Percentiles rank a stretch among this genome's conserved stretches.
Evolutionary conservation across 345 rosid species (phyloP).

Genomic region (Cardamine chenopodiifolia): DNA sequence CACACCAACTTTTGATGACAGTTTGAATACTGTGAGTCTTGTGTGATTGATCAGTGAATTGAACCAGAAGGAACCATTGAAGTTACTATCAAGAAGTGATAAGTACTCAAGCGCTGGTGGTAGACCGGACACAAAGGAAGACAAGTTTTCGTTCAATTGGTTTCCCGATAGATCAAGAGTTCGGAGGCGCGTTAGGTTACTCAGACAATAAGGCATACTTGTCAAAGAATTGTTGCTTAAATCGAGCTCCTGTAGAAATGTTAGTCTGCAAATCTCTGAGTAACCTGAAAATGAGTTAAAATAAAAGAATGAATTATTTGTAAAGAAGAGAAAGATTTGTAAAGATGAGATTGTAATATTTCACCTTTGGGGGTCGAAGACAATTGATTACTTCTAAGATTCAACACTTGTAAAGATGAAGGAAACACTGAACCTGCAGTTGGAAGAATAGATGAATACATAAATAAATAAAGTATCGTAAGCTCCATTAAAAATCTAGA

Average conservation of each 20-base stretch:
- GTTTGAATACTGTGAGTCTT: constrained; percentile 16
- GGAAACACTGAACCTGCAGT: constrained; percentile 4
- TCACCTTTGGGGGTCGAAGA: background rate
- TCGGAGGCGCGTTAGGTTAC: constrained; percentile 25
- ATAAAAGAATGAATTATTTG: too few species aligned
- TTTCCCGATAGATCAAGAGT: constrained; percentile 21
- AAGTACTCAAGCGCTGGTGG: constrained; percentile 27
- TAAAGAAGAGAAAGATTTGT: too few species aligned
- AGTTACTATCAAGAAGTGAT: constrained; percentile 3
- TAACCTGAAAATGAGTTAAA: constrained; percentile 14
- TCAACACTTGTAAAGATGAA: constrained; percentile 8
- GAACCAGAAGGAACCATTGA: constrained; percentile 17
- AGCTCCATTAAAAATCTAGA: too few species aligned
- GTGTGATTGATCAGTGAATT: constrained; percentile 21
- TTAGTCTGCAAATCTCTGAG: constrained; percentile 10
- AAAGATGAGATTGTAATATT: background rate
- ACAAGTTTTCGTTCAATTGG: background rate
- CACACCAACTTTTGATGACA: constrained; percentile 5
- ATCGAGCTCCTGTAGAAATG: constrained; percentile 8
- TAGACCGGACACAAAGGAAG: constrained; percentile 13
- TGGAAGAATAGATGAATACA: too few species aligned
- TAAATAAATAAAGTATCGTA: too few species aligned
- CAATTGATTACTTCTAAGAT: background rate
- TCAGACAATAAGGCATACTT: background rate
- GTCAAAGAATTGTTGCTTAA: constrained; percentile 11